Evolutionary conservation across 2,329 filamentous ascomycete genomes (phyloP).

Genomic region (Trichoderma asperellum): DNA sequence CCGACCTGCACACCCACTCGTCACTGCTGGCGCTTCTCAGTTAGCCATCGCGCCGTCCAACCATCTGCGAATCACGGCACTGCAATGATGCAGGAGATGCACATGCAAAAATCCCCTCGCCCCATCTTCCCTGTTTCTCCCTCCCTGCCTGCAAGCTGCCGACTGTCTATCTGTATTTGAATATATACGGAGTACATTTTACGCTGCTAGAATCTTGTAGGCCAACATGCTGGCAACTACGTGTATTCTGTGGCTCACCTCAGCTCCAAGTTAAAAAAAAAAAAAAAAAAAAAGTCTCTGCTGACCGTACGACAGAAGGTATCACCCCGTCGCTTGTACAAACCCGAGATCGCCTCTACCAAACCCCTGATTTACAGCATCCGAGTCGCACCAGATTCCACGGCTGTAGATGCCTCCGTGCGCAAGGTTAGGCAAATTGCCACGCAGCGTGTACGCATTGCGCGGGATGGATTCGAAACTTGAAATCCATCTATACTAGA

Average conservation of each 20-base stretch:
- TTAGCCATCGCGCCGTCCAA: constrained; percentile 3
- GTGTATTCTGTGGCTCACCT: background rate
- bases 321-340: background rate
- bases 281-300: background rate
- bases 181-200: background rate
- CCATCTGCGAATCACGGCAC: constrained; percentile 4
- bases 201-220: background rate
- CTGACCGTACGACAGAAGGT: background rate
- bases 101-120: background rate
- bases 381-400: constrained; percentile 15
- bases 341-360: constrained; percentile 18
- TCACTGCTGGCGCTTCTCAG: constrained; percentile 1
- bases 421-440: background rate
- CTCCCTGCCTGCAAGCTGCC: background rate
- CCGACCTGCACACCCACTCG: constrained; percentile 12
- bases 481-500: background rate
- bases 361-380: constrained; percentile 18
- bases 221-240: background rate
- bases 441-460: background rate
- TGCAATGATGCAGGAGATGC: background rate
- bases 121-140: background rate
- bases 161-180: background rate
- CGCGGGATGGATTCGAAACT: background rate
- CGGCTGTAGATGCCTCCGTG: background rate
- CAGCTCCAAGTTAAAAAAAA: too few species aligned